These are phyloP conservation scores for Cladosporium phlei DNA, from an alignment of 2,329 filamentous ascomycete species.

Conservation along the genomic window DNA sequence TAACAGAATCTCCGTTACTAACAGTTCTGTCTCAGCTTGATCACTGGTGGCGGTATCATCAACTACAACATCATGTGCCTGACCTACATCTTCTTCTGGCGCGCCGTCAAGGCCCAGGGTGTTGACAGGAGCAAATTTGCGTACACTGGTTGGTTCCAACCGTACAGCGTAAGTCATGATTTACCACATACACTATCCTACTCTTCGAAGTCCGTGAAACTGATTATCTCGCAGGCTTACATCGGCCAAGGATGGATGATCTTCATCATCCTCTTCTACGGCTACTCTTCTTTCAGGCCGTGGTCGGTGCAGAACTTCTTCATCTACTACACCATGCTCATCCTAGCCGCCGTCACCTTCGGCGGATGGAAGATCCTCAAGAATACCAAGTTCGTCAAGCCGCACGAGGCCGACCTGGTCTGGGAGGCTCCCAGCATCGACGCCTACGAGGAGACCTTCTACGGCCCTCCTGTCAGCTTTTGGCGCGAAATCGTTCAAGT, in stretches of 20 bases:
- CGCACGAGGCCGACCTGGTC: slow-evolving; percentile 54
- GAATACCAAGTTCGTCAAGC: slow-evolving; percentile 51
- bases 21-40: slow-evolving; percentile 32
- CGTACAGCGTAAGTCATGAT: slow-evolving; percentile 43
- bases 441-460: slow-evolving; percentile 52
- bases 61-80: slow-evolving; percentile 58
- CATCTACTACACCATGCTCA: slow-evolving; percentile 44
- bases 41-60: slow-evolving; percentile 57
- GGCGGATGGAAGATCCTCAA: slow-evolving; percentile 61
- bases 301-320: slow-evolving; percentile 44
- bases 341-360: slow-evolving; percentile 47
- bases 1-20: too few relatives aligned
- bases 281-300: slow-evolving; percentile 50
- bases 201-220: background rate
- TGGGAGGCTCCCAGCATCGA: slow-evolving; percentile 60
- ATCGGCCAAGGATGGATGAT: slow-evolving; percentile 30
- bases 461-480: slow-evolving; percentile 48
- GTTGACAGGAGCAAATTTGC: slow-evolving; percentile 51
- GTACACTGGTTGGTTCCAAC: slow-evolving; percentile 54
- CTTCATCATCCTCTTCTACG: slow-evolving; percentile 46
- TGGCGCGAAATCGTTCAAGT: slow-evolving; percentile 52
- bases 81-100: slow-evolving; percentile 58
- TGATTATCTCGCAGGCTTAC: slow-evolving; percentile 21
- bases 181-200: background rate
- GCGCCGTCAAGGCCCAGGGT: slow-evolving; percentile 48